Conservation (phyloP, 2,329 filamentous ascomycete species). For the Botrytis pseudocinerea region DNA sequence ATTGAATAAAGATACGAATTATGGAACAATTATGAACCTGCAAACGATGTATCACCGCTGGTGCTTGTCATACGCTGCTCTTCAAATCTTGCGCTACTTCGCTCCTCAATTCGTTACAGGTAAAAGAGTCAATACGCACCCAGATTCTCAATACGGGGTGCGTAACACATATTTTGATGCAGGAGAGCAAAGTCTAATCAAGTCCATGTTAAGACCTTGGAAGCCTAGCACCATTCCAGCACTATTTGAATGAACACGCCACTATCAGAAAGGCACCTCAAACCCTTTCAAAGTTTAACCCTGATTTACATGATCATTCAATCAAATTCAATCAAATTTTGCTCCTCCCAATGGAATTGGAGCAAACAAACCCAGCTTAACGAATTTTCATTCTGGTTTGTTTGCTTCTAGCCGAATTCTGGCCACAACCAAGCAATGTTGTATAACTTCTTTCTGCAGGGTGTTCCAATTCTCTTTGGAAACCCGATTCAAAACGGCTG, state of each 20-base stretch:
- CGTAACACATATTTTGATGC: constrained; percentile 16
- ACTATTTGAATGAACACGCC: background rate
- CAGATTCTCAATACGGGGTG: background rate
- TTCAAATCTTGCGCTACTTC: background rate
- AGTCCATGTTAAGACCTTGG: constrained; percentile 11
- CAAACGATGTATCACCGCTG: constrained; percentile 29
- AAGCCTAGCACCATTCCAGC: background rate
- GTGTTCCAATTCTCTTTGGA: constrained; percentile 3
- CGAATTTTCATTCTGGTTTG: constrained; percentile 5
- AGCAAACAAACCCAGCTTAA: constrained; percentile 9
- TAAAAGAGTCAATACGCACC: constrained; percentile 9
- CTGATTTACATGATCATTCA: constrained; percentile 14
- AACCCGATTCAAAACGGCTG: background rate
- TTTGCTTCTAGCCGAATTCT: constrained; percentile 12
- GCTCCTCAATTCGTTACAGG: constrained; percentile 16
- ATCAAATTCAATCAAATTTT: constrained; percentile 11
- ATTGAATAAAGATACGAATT: constrained; percentile 30
- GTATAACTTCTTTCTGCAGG: constrained; percentile 19
- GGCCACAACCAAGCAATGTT: constrained; percentile 14
- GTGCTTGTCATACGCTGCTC: constrained; percentile 2
- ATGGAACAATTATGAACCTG: constrained; percentile 27
- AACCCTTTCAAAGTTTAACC: background rate
- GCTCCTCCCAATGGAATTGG: background rate
- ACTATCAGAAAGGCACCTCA: background rate
- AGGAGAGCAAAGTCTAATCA: constrained; percentile 11